A percentile compares a stretch with the other conserved stretches of the same genome.
phyloP scores from a whole-genome alignment of 2,329 filamentous ascomycete genomes.

The Beauveria bassiana region DNA sequence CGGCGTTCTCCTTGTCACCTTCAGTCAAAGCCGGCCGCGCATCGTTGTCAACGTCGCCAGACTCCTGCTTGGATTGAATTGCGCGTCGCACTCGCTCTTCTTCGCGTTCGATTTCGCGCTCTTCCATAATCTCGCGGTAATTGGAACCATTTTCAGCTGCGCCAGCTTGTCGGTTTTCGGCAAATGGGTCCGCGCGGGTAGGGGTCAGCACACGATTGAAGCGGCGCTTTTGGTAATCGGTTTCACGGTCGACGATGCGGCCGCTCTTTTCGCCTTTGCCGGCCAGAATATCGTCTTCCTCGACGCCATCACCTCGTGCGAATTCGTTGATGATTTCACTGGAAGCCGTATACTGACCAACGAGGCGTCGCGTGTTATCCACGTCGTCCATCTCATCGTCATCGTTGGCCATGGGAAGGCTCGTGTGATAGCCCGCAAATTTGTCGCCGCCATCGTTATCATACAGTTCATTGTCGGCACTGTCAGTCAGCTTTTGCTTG shows the following conservation, averaged over 20 bases:
- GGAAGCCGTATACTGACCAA: constrained; percentile 94
- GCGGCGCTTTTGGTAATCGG: constrained; percentile 93
- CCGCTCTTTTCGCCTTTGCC: constrained; percentile 79
- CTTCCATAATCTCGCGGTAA: constrained; percentile 86
- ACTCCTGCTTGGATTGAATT: constrained; percentile 62
- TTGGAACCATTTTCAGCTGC: constrained; percentile 64
- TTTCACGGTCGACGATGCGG: constrained; percentile 86
- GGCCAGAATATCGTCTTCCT: constrained; percentile 84
- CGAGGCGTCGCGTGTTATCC: constrained; percentile 67
- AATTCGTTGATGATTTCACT: constrained; percentile 91
- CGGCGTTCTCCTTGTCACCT: constrained; percentile 64
- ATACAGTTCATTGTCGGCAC: constrained; percentile 83
- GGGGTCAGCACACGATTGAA: constrained; percentile 84
- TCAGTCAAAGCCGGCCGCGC: constrained; percentile 70
- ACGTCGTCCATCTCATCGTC: constrained; percentile 72
- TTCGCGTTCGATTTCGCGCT: constrained; percentile 84
- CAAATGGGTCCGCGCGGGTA: constrained; percentile 78
- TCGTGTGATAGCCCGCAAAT: constrained; percentile 85
- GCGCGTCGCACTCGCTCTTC: constrained; percentile 77
- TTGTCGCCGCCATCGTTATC: constrained; percentile 70
- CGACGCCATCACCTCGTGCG: constrained; percentile 72
- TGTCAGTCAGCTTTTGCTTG: constrained; percentile 86
- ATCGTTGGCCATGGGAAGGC: constrained; percentile 70
- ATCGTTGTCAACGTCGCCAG: constrained; percentile 49
- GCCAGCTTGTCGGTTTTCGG: constrained; percentile 62